Conservation (phyloP, 257 asterid genomes). For the Mentha longifolia region DNA sequence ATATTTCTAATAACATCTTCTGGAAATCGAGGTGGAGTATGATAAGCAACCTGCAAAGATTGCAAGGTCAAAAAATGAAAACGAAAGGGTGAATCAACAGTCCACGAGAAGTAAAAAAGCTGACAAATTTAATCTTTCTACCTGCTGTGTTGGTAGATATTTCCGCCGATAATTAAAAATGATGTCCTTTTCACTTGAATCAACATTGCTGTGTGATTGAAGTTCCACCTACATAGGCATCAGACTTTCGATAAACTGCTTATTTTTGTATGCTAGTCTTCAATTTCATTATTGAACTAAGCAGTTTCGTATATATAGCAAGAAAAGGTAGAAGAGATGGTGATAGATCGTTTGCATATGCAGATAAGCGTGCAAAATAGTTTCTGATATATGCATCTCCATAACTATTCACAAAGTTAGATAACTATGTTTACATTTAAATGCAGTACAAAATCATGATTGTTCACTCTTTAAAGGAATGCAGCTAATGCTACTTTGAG, state of each 20-base stretch:
- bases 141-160: conserved; percentile 92
- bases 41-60: conserved; percentile 71
- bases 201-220: conserved; percentile 57
- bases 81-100: neutral
- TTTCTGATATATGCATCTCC: too few species aligned
- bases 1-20: conserved; percentile 62
- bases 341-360: too few species aligned
- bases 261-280: too few species aligned
- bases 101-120: neutral
- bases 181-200: conserved; percentile 66
- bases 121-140: conserved; percentile 29
- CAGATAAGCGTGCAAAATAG: too few species aligned
- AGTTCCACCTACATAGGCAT: conserved; percentile 71
- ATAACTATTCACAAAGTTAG: too few species aligned
- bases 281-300: too few species aligned
- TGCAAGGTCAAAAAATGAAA: neutral
- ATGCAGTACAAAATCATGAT: too few species aligned
- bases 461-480: neutral
- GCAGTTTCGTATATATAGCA: too few species aligned
- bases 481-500: neutral
- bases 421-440: too few species aligned
- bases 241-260: conserved; percentile 10
- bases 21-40: conserved; percentile 90
- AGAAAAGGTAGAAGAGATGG: too few species aligned
- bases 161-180: conserved; percentile 80